These are phyloP conservation scores for Debaryomyces tyrocola DNA, from an alignment of 805 yeast species.

Conservation along the genomic window DNA sequence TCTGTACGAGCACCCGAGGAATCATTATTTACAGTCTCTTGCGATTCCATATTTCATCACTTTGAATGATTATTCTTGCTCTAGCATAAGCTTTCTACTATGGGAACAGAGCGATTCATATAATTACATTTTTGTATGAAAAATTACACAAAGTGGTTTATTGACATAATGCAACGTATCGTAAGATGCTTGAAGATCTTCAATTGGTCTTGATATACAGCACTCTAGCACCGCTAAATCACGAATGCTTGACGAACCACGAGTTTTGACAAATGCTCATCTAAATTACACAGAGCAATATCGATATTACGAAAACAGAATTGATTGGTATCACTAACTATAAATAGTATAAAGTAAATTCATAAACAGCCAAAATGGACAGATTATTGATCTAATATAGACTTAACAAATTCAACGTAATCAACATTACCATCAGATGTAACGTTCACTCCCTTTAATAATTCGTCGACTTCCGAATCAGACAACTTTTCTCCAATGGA, in stretches of 20 bases:
- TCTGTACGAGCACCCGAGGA: background rate
- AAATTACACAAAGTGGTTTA: background rate
- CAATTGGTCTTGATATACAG: too few species aligned
- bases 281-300: too few species aligned
- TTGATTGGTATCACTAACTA: background rate
- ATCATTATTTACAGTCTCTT: background rate
- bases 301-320: too few species aligned
- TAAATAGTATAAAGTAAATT: background rate
- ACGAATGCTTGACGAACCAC: too few species aligned
- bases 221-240: too few species aligned
- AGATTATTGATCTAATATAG: constrained; percentile 81
- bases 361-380: background rate
- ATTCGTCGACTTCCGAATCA: constrained; percentile 92
- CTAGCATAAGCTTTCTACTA: background rate
- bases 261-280: too few species aligned
- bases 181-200: too few species aligned
- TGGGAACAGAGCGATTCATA: background rate
- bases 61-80: background rate
- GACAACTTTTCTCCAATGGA: constrained; percentile 92
- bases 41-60: background rate
- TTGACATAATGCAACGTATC: too few species aligned
- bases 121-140: background rate
- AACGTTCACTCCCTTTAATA: constrained; percentile 91
- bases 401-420: constrained; percentile 91
- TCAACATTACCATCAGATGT: constrained; percentile 94